phyloP scores from a whole-genome alignment of 768 basidiomycete species.

The Erythrobasidium yunnanense region DNA sequence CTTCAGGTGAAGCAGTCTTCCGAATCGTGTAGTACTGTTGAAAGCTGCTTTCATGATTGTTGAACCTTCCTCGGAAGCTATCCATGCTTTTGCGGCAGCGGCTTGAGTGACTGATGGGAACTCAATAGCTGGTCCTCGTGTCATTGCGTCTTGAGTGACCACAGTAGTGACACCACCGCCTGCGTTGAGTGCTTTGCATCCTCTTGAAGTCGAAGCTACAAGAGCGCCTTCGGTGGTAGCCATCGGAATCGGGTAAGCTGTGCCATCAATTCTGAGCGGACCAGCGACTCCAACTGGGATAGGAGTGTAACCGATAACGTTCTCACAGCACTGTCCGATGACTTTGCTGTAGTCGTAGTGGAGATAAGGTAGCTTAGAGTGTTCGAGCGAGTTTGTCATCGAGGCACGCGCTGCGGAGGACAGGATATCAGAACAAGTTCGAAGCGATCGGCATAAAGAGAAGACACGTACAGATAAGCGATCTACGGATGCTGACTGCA shows the following conservation, averaged over 20 bases:
- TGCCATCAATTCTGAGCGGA: slow-evolving; percentile 79
- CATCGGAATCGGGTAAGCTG: slow-evolving; percentile 84
- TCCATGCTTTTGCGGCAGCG: slow-evolving; percentile 75
- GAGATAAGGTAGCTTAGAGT: slow-evolving; percentile 66
- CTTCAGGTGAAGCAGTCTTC: slow-evolving; percentile 71
- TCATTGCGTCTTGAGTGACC: slow-evolving; percentile 86
- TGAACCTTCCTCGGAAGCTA: slow-evolving; percentile 71
- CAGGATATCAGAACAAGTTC: slow-evolving; percentile 7
- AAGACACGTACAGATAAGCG: slow-evolving; percentile 67
- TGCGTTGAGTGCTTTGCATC: slow-evolving; percentile 93
- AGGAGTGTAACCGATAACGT: slow-evolving; percentile 94
- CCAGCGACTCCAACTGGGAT: slow-evolving; percentile 93
- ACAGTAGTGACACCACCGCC: slow-evolving; percentile 93
- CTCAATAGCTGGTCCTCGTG: slow-evolving; percentile 94
- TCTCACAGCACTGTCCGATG: slow-evolving; percentile 94
- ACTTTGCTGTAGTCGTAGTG: slow-evolving; percentile 90
- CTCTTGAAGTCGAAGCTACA: slow-evolving; percentile 91
- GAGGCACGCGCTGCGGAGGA: slow-evolving; percentile 62
- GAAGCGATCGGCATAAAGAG: background rate
- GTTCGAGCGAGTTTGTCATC: slow-evolving; percentile 68
- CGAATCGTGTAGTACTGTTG: slow-evolving; percentile 88
- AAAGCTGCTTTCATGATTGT: slow-evolving; percentile 67
- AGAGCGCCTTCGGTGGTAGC: slow-evolving; percentile 99
- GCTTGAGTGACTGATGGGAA: slow-evolving; percentile 73
- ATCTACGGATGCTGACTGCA: slow-evolving; percentile 74